A percentile compares a stretch with the other conserved stretches of the same genome.
Conservation (phyloP, 2,329 filamentous ascomycete species). For the Thielaviopsis populi region DNA sequence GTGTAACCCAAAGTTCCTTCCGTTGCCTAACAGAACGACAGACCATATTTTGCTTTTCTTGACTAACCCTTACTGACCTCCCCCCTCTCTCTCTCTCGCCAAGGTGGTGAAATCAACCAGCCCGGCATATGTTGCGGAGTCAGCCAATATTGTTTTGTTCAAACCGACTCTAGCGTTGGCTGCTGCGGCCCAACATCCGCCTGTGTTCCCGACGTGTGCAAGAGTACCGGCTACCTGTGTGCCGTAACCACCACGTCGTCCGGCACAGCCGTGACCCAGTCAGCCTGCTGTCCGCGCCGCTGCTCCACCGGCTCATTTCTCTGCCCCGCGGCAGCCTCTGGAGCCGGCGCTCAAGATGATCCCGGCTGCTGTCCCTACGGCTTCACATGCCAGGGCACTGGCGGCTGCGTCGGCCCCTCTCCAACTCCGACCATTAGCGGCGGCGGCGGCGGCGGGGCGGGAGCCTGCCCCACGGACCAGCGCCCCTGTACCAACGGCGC, state of each 20-base stretch:
- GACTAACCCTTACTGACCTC: too few relatives aligned
- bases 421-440: constrained; percentile 18
- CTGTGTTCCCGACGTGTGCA: constrained; percentile 27
- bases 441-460: constrained; percentile 25
- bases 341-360: constrained; percentile 20
- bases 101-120: constrained; percentile 31
- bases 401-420: constrained; percentile 26
- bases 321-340: constrained; percentile 30
- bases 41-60: background rate
- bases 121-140: constrained; percentile 30
- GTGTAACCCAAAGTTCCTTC: background rate
- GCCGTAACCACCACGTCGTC: constrained; percentile 21
- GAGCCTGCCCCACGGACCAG: constrained; percentile 33
- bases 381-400: constrained; percentile 27
- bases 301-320: constrained; percentile 31
- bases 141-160: constrained; percentile 32
- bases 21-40: background rate
- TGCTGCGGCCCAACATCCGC: constrained; percentile 32
- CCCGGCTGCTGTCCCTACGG: constrained; percentile 35
- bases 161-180: constrained; percentile 22
- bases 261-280: constrained; percentile 17
- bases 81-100: too few relatives aligned
- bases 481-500: constrained; percentile 29
- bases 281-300: constrained; percentile 28
- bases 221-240: constrained; percentile 23